These are phyloP conservation scores for Tricholomella constricta DNA, from an alignment of 768 basidiomycete genomes.

Conservation along the genomic window DNA sequence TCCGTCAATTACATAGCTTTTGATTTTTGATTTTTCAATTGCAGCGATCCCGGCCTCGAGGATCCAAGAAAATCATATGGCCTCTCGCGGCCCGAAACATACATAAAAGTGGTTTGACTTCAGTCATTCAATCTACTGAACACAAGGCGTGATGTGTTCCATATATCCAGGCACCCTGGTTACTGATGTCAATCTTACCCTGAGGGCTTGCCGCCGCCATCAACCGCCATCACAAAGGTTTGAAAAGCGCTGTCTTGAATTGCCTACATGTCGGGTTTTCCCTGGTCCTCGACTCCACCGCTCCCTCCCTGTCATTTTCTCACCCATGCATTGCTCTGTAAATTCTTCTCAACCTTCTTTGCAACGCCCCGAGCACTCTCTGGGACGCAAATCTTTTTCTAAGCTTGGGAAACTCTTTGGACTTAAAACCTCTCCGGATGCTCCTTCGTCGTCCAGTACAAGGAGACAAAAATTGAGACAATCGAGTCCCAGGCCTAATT, in stretches of 20 bases:
- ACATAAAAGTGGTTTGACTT: background rate
- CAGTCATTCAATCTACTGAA: background rate
- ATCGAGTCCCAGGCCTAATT: slow-evolving; percentile 1
- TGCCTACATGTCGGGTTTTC: slow-evolving; percentile 3
- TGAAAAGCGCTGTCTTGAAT: slow-evolving; percentile 5
- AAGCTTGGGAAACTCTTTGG: slow-evolving; percentile 15
- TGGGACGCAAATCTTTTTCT: slow-evolving; percentile 1
- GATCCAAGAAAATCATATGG: no score
- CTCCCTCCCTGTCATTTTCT: background rate
- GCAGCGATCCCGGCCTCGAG: background rate
- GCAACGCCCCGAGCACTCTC: background rate
- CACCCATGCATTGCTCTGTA: slow-evolving; percentile 4
- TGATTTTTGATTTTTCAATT: no score
- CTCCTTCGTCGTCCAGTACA: background rate
- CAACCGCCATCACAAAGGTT: slow-evolving; percentile 11
- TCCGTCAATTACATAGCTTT: no score
- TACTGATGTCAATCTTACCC: slow-evolving; percentile 14
- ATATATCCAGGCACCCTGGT: slow-evolving; percentile 14
- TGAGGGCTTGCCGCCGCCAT: background rate
- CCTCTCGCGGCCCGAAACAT: slow-evolving; percentile 7
- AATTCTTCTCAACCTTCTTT: background rate
- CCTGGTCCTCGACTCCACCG: background rate
- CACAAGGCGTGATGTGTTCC: slow-evolving; percentile 8
- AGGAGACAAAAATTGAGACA: background rate
- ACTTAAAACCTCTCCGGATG: background rate